phyloP scores from a whole-genome alignment of 495 filamentous ascomycete species.

The Usnea hakonensis region DNA sequence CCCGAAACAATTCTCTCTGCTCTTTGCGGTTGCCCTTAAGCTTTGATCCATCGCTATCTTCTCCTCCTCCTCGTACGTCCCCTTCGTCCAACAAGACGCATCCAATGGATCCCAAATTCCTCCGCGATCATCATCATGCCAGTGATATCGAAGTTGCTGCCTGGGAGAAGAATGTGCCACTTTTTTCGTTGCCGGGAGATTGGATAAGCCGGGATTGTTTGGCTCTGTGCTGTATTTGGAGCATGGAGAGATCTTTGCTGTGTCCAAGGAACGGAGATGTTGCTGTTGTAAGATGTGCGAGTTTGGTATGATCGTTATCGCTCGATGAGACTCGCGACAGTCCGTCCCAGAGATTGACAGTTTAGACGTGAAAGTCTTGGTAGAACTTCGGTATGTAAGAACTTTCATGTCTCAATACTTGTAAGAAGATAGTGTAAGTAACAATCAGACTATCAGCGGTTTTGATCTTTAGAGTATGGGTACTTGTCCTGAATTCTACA shows the following conservation, averaged over 20 bases:
- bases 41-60: slow-evolving; percentile 1
- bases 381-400: too few relatives aligned
- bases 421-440: too few relatives aligned
- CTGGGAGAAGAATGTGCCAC: slow-evolving; percentile 5
- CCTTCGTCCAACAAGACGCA: not conserved
- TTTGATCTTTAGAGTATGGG: too few relatives aligned
- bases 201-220: slow-evolving; percentile 27
- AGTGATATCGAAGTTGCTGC: not conserved
- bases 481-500: too few relatives aligned
- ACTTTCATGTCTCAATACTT: too few relatives aligned
- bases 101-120: not conserved
- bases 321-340: not conserved
- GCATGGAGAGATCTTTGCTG: slow-evolving; percentile 24
- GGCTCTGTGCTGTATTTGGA: slow-evolving; percentile 25
- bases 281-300: slow-evolving; percentile 25
- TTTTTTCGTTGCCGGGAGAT: slow-evolving; percentile 22
- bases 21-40: slow-evolving; percentile 13
- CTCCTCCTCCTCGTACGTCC: not conserved
- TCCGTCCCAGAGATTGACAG: too few relatives aligned
- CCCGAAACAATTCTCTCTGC: slow-evolving; percentile 15
- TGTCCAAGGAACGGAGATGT: slow-evolving; percentile 30
- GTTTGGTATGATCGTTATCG: slow-evolving; percentile 11
- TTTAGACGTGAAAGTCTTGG: too few relatives aligned
- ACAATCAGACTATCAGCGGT: too few relatives aligned
- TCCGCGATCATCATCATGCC: not conserved